Base-by-base conservation (phyloP, 257 asterid genomes). In the Henckelia pumila region DNA sequence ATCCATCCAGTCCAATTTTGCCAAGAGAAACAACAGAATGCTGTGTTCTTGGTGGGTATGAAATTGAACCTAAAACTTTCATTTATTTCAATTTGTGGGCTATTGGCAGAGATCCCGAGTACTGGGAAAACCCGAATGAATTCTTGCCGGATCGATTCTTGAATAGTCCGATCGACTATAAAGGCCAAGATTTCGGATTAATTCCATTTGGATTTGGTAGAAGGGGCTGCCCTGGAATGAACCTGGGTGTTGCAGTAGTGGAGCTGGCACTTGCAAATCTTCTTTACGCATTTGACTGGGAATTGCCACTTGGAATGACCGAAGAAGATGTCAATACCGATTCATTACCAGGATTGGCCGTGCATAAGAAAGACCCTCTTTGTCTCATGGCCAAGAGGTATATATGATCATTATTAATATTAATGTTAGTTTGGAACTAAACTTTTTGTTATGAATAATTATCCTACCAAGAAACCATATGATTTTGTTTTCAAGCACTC, bases 171-270 rank as follows among this genome's bases (percentile, higher is more conserved):
- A 44, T 64, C 24, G 69, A 64, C 17, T 64, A 37, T 21, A 64
- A 17, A 64, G 69, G 69, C 3, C 59, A 47, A 44, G 17, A 64
- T 49, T 64, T 64, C 21, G 59, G 32, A 37, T 22, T 64, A 0
- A 40, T 64, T 26, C 69, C 69, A 8, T 37, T 64, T 64, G 69
- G 69, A 40, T 20, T 59, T 8, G 69, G 69, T 8, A 21, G 69
- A 26, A 64, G 69, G 22, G 19, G 16, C 5, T 64, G 69, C 19
- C 55, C 68, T 35, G 68, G 53, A 21, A 22, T 63, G 8, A 0
- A n/a, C 0, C 0, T 63, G n/a, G 69, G 59, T 37, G 8, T 47
- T 47, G 57, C 69, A 13, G 14, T 10, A 6, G 35, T 64, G 59
- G 69, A 64, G n/a, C 57, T 25, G 6, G 69, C 33, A 5, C 59